phyloP scores from a whole-genome alignment of 1,139 yeast genomes.

The Geotrichum klebahnii region DNA sequence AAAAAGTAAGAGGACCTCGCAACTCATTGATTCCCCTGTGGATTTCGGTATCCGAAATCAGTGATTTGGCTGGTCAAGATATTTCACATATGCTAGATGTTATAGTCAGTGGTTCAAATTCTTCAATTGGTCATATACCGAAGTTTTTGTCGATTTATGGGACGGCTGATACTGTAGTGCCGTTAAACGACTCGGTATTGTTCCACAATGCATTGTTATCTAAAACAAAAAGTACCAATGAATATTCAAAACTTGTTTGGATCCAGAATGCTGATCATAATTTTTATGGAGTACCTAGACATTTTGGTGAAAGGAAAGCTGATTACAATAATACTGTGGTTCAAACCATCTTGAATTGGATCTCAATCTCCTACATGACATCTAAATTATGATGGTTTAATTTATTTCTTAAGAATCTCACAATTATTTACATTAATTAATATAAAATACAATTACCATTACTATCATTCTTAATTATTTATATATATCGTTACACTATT shows the following conservation, averaged over 20 bases:
- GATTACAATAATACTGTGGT: constrained; percentile 17
- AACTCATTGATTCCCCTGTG: constrained; percentile 11
- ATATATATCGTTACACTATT: constrained; percentile 42
- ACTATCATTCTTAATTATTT: neutral
- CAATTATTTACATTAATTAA: neutral
- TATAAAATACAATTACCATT: no score
- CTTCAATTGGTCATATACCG: neutral
- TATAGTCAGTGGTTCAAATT: no score
- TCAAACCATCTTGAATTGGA: constrained; percentile 5
- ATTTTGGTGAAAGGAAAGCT: constrained; percentile 15
- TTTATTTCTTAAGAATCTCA: neutral
- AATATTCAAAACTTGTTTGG: neutral
- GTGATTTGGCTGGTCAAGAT: constrained; percentile 9
- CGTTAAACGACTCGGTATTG: constrained; percentile 14
- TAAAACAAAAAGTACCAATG: neutral
- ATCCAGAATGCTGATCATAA: constrained; percentile 22
- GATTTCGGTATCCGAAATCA: constrained; percentile 14
- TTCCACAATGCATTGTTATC: neutral
- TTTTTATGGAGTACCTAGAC: constrained; percentile 18
- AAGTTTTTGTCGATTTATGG: constrained; percentile 14
- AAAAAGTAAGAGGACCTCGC: constrained; percentile 3
- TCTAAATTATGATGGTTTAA: no score
- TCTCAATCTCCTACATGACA: neutral
- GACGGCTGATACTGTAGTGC: constrained; percentile 16
- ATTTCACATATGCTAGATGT: neutral